These are phyloP conservation scores for Chrysophaeum taylorii DNA, from an alignment of 352 stramenopile species.

Conservation along the genomic window DNA sequence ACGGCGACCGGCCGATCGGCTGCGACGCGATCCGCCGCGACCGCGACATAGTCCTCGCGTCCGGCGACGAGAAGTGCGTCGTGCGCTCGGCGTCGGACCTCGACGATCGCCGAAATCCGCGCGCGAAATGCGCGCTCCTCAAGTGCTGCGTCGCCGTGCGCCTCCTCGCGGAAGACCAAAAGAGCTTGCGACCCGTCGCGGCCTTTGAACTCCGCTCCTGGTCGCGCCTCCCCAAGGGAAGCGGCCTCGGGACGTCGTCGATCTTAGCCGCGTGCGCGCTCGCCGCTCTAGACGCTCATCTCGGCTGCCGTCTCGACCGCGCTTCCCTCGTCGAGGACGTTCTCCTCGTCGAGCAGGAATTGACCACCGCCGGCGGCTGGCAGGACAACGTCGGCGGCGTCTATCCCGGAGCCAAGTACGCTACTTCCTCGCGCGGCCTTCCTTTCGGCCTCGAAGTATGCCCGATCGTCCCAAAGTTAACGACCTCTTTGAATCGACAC, in stretches of 20 bases:
- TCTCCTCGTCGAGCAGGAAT: slow-evolving; percentile 48
- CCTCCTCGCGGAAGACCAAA: slow-evolving; percentile 31
- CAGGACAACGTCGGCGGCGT: slow-evolving; percentile 56
- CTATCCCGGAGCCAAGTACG: slow-evolving; percentile 40
- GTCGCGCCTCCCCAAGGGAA: slow-evolving; percentile 48
- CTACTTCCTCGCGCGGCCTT: slow-evolving; percentile 29
- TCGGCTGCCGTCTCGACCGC: slow-evolving; percentile 20
- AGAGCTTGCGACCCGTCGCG: slow-evolving; percentile 24
- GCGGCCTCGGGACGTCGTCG: slow-evolving; percentile 49
- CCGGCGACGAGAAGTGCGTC: slow-evolving; percentile 19
- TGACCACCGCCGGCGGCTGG: slow-evolving; percentile 56
- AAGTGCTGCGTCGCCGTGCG: slow-evolving; percentile 40
- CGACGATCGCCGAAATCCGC: slow-evolving; percentile 33
- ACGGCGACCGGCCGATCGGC: slow-evolving; percentile 36
- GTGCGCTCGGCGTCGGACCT: slow-evolving; percentile 28
- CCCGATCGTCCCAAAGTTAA: slow-evolving; percentile 10
- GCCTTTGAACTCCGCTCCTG: slow-evolving; percentile 47
- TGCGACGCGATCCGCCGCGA: slow-evolving; percentile 25
- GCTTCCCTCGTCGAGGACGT: slow-evolving; percentile 40
- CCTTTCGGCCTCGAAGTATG: slow-evolving; percentile 33
- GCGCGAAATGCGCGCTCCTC: slow-evolving; percentile 35
- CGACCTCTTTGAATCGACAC: slow-evolving; percentile 15
- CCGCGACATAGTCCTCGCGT: slow-evolving; percentile 29
- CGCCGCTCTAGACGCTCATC: slow-evolving; percentile 28
- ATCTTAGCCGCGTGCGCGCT: slow-evolving; percentile 52